A percentile compares a stretch with the other conserved stretches of the same genome.
Evolutionary conservation across 129 eudicot species (phyloP).

Genomic region (Chrysanthemum seticuspe): DNA sequence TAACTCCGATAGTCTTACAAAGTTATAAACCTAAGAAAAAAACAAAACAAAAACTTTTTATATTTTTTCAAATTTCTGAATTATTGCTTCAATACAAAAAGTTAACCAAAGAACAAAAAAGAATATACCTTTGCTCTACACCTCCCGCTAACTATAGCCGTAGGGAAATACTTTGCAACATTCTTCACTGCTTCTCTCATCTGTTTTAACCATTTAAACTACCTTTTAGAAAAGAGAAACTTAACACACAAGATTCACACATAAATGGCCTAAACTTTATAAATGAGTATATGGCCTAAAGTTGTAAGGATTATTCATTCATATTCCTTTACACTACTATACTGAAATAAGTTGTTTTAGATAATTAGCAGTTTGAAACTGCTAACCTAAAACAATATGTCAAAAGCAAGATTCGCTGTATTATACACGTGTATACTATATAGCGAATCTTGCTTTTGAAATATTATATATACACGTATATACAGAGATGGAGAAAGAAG

Average conservation of each 20-base stretch:
- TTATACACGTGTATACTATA: background rate
- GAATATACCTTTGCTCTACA: conserved; percentile 77
- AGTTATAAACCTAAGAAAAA: conserved; percentile 62
- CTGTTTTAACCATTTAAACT: conserved; percentile 33
- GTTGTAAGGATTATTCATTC: no score
- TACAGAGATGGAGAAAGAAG: background rate
- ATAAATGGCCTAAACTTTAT: no score
- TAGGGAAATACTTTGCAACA: conserved; percentile 79
- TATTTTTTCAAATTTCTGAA: background rate
- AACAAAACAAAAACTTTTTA: no score
- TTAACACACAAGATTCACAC: background rate
- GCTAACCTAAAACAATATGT: no score
- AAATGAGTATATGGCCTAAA: no score
- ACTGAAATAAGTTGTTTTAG: no score
- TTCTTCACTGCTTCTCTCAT: conserved; percentile 88
- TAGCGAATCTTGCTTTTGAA: no score
- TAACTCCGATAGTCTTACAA: conserved; percentile 71
- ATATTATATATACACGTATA: background rate
- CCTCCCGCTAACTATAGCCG: conserved; percentile 94
- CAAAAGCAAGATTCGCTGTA: background rate
- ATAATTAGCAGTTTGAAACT: no score
- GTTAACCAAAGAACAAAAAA: conserved; percentile 2
- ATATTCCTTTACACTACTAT: no score
- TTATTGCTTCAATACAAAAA: background rate
- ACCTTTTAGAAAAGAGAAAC: conserved; percentile 8